These are phyloP conservation scores for Pseudoturritis turrita DNA, from an alignment of 345 rosid species.

Conservation along the genomic window DNA sequence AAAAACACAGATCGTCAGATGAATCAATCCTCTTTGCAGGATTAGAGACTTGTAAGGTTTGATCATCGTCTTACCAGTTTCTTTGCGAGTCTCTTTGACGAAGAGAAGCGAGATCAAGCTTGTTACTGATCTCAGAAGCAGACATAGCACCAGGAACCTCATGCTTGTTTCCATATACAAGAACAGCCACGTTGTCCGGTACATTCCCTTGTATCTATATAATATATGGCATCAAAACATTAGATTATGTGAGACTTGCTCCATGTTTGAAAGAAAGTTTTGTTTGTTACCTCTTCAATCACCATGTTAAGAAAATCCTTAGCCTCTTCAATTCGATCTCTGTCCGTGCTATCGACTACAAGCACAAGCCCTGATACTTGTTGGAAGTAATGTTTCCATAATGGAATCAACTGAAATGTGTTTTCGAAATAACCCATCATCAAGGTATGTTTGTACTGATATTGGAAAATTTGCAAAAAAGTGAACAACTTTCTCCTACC, in stretches of 20 bases:
- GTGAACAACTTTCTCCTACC: neutral
- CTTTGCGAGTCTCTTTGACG: slow-evolving; percentile 48
- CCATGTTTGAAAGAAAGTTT: neutral
- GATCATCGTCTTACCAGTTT: slow-evolving; percentile 14
- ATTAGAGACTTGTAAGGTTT: neutral
- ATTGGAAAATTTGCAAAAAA: too few relatives aligned
- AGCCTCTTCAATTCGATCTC: slow-evolving; percentile 16
- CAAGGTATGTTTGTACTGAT: neutral
- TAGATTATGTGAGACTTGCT: neutral
- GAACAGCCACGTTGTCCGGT: slow-evolving; percentile 36
- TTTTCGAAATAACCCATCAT: neutral
- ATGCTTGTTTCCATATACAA: slow-evolving; percentile 58
- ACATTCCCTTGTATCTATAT: slow-evolving; percentile 8
- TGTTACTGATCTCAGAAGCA: slow-evolving; percentile 59
- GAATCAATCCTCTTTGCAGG: neutral
- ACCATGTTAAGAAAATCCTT: slow-evolving; percentile 12
- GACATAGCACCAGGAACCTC: slow-evolving; percentile 61
- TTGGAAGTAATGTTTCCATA: neutral
- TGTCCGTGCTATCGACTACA: slow-evolving; percentile 30
- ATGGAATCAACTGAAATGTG: neutral
- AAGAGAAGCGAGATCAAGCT: slow-evolving; percentile 57
- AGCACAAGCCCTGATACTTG: slow-evolving; percentile 10
- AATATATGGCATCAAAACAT: neutral
- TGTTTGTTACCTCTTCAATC: slow-evolving; percentile 20
- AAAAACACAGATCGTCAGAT: neutral